Conservation (phyloP, 305 asterid species). For the Fraxinus angustifolia region DNA sequence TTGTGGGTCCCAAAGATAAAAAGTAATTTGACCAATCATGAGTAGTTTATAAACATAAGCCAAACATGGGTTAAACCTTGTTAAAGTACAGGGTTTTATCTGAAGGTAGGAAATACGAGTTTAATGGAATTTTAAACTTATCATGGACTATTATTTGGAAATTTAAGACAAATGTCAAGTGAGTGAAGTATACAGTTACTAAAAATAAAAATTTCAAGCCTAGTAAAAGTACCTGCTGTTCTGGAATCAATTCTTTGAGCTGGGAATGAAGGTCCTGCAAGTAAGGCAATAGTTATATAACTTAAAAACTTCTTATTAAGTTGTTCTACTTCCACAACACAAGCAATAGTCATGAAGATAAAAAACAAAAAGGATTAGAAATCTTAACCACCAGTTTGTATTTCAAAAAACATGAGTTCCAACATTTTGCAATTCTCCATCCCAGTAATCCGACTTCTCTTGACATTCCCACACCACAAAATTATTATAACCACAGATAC, state of each 20-base stretch:
- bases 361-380: constrained; percentile 3
- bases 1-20: neutral
- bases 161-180: neutral
- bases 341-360: constrained; percentile 7
- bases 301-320: constrained; percentile 14
- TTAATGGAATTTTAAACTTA: neutral
- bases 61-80: neutral
- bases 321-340: constrained; percentile 11
- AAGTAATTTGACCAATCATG: neutral
- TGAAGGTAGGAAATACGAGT: neutral
- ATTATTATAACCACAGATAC: neutral
- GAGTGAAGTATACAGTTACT: neutral
- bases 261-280: constrained; percentile 70
- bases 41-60: neutral
- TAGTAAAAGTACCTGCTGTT: constrained; percentile 56
- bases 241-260: constrained; percentile 82
- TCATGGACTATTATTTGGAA: neutral
- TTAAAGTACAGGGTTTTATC: neutral
- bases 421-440: neutral
- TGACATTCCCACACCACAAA: neutral
- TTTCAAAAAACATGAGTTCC: neutral
- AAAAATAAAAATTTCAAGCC: neutral
- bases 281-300: constrained; percentile 2
- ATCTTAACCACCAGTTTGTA: neutral
- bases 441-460: neutral